Evolutionary conservation across 2,329 filamentous ascomycete genomes (phyloP).

Genomic region (Fusarium secorum): DNA sequence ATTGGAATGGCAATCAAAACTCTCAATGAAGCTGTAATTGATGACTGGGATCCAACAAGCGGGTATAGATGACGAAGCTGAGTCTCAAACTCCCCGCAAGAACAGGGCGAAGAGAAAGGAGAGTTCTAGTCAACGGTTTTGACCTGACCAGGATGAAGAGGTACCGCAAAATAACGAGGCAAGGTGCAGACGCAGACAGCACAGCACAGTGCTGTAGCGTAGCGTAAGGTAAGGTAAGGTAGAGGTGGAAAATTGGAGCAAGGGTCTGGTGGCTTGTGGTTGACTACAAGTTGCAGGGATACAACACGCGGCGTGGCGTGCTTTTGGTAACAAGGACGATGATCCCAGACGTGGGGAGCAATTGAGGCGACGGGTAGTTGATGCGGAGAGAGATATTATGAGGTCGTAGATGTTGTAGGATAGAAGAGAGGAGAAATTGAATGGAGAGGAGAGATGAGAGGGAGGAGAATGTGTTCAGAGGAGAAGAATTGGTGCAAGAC

Average conservation of each 20-base stretch:
- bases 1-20: background rate
- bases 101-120: conserved; percentile 39
- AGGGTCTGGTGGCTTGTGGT: conserved; percentile 40
- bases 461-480: conserved; percentile 10
- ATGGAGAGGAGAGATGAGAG: conserved; percentile 1
- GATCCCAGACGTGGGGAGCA: conserved; percentile 14
- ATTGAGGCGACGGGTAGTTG: conserved; percentile 19
- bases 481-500: conserved; percentile 17
- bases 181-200: background rate
- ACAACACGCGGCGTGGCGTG: conserved; percentile 37
- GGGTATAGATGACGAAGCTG: conserved; percentile 39
- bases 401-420: background rate
- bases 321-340: conserved; percentile 29
- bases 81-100: conserved; percentile 42
- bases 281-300: conserved; percentile 36
- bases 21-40: conserved; percentile 14
- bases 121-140: conserved; percentile 36
- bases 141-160: conserved; percentile 23
- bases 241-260: conserved; percentile 39
- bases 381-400: background rate
- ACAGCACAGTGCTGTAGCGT: conserved; percentile 8
- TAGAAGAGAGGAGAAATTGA: background rate
- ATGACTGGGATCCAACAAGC: conserved; percentile 25
- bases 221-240: conserved; percentile 14
- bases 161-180: conserved; percentile 10